Base-by-base conservation (phyloP, 768 basidiomycete species). In the Boletus edulis region DNA sequence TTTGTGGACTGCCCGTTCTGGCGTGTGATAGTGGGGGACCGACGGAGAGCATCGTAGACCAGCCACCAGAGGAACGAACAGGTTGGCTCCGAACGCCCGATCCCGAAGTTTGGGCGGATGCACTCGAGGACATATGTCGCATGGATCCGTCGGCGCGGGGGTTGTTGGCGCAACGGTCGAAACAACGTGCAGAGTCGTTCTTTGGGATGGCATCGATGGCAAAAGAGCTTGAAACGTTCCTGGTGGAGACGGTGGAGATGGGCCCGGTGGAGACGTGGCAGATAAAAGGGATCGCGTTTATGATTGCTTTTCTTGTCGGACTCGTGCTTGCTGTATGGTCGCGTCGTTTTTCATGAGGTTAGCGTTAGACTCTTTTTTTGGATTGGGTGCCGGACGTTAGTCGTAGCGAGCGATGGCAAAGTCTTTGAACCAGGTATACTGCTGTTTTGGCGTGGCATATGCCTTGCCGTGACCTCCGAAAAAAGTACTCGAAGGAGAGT, bases 21-120 rank as follows among this genome's bases (percentile, higher is more conserved):
- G 95, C 94, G 0, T 92, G 89, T 62, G 73, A 91, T 65, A 86
- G 82, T 54, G 92, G 91, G 14, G 96, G 96, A 3, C 97, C 97
- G 10, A 90, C 84, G 2, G 97, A 99, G 73, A 96, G 89, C 51
- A 73, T 96, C 29, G 67, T 86, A 17, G 74, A 74, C 53, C 40
- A 55, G 6, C 71, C 71, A 3, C 40, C 52, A 10, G 72, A 72
- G 27, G 52, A 77, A 47, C 76, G 83, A 27, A 97, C 95, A 0
- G 96, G 94, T 0, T 89, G 91, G 82, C 76, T 97, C 17, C 77
- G 85, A 18, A 55, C 73, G 1, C 88, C 94, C 0, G 77, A 82
- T 18, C 63, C 84, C 0, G 73, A 78, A 1, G 67, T 78, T 5
- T 98, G 96, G 96, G 82, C 89, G 2, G 73, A 78, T 8, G 85